These are phyloP conservation scores for Domatiomyces globalis DNA, from an alignment of 2,329 filamentous ascomycete species.

Conservation along the genomic window DNA sequence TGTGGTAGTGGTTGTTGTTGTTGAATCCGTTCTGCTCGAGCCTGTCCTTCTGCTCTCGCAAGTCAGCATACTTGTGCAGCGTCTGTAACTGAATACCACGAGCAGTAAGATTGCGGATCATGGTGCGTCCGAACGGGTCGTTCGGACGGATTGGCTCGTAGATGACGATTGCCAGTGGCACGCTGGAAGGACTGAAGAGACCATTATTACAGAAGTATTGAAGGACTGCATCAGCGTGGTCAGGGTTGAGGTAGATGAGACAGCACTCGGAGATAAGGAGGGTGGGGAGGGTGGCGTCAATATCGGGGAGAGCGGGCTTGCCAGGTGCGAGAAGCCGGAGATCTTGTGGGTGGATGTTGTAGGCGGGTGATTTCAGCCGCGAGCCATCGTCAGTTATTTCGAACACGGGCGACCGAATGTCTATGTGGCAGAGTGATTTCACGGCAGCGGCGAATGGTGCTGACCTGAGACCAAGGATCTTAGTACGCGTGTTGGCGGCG, in stretches of 20 bases:
- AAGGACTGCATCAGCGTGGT: constrained; percentile 50
- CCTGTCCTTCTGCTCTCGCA: constrained; percentile 53
- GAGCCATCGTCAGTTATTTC: constrained; percentile 24
- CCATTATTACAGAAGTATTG: constrained; percentile 44
- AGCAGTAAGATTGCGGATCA: constrained; percentile 76
- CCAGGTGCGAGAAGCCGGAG: constrained; percentile 44
- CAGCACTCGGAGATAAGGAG: constrained; percentile 90
- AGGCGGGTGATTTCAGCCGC: constrained; percentile 32
- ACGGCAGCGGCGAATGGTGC: constrained; percentile 18
- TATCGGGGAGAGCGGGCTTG: constrained; percentile 24
- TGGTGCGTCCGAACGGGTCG: constrained; percentile 79
- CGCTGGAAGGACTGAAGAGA: constrained; percentile 29
- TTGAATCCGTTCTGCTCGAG: constrained; percentile 53
- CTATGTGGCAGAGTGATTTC: constrained; percentile 19
- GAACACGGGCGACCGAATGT: constrained; percentile 23
- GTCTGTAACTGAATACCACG: constrained; percentile 77
- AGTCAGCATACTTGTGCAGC: constrained; percentile 54
- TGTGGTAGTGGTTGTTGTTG: not conserved
- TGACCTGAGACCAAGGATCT: constrained; percentile 33
- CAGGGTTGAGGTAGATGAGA: constrained; percentile 66
- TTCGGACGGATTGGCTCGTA: constrained; percentile 81
- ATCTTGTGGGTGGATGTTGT: constrained; percentile 52
- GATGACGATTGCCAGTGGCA: constrained; percentile 48
- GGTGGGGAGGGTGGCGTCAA: constrained; percentile 52
- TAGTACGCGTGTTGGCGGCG: constrained; percentile 53